These are phyloP conservation scores for Dacryopinax spathularia DNA, from an alignment of 768 basidiomycete genomes.

Conservation along the genomic window DNA sequence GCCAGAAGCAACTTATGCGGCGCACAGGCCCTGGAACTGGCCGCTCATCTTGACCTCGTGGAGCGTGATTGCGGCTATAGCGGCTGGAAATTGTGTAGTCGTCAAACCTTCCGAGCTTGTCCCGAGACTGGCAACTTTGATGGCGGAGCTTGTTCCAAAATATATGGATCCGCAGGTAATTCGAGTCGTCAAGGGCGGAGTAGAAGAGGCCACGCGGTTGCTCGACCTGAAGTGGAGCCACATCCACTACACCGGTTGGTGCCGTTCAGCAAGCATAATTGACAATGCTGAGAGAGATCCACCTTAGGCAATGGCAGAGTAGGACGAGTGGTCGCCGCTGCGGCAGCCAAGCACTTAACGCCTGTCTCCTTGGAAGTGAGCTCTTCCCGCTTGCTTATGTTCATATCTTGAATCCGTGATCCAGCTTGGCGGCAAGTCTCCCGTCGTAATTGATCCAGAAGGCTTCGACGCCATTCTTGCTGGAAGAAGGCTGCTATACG, in stretches of 20 bases:
- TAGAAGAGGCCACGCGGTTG: constrained; percentile 14
- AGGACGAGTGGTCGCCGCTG: constrained; percentile 36
- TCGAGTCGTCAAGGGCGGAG: constrained; percentile 17
- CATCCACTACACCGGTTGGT: neutral
- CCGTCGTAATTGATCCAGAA: constrained; percentile 25
- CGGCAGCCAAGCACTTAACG: constrained; percentile 41
- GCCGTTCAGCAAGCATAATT: neutral
- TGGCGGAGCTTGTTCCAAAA: constrained; percentile 19
- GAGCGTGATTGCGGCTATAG: constrained; percentile 19
- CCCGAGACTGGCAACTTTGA: constrained; percentile 11
- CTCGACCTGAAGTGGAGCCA: neutral
- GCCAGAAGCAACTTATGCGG: neutral
- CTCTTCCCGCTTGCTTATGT: neutral
- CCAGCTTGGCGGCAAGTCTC: constrained; percentile 13
- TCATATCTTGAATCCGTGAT: neutral
- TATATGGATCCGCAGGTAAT: constrained; percentile 21
- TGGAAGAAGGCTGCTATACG: constrained; percentile 20
- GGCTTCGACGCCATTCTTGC: constrained; percentile 13
- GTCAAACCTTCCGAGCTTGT: constrained; percentile 23
- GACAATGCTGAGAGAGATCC: too few species aligned
- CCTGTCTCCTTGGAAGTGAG: constrained; percentile 45
- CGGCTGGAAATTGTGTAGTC: constrained; percentile 20
- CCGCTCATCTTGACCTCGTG: neutral
- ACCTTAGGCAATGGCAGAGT: constrained; percentile 32
- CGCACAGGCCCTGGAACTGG: constrained; percentile 5